Percentiles rank a stretch among this genome's conserved stretches.
Evolutionary conservation across 305 asterid species (phyloP).

Genomic region (Fraxinus paxiana): DNA sequence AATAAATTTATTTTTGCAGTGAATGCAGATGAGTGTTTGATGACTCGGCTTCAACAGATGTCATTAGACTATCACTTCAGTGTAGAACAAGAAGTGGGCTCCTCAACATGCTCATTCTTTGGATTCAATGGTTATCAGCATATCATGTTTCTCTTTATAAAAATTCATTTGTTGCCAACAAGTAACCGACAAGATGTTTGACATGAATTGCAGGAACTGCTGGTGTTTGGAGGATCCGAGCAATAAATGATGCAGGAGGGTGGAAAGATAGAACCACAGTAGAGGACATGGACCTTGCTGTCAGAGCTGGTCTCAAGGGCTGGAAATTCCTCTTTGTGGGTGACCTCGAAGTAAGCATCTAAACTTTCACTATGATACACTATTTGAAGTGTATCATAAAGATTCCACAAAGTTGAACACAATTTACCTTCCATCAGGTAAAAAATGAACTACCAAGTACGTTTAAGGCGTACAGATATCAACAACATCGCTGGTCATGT

Average conservation of each 20-base stretch:
- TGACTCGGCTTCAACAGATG: constrained; percentile 89
- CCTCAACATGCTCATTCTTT: constrained; percentile 75
- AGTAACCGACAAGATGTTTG: constrained; percentile 23
- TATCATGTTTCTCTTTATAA: constrained; percentile 18
- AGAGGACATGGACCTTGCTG: constrained; percentile 94
- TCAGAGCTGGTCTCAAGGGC: constrained; percentile 85
- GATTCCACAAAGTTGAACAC: not conserved
- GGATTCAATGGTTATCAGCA: constrained; percentile 67
- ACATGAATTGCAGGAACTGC: constrained; percentile 64
- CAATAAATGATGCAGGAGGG: constrained; percentile 83
- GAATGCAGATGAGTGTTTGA: constrained; percentile 79
- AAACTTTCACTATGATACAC: not conserved
- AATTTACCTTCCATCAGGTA: constrained; percentile 44
- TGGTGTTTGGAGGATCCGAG: constrained; percentile 75
- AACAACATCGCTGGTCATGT: constrained; percentile 91
- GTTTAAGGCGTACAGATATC: constrained; percentile 80
- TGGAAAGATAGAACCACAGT: constrained; percentile 93
- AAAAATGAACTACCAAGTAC: constrained; percentile 85
- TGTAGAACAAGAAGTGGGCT: constrained; percentile 93
- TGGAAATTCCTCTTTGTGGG: constrained; percentile 84
- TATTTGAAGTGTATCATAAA: not conserved
- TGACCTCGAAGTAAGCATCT: constrained; percentile 55
- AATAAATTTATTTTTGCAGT: constrained; percentile 39
- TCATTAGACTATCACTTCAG: constrained; percentile 74
- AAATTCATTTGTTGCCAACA: constrained; percentile 8